Evolutionary conservation across 305 asterid species (phyloP), one percentile per base, ranked within the genome.

Genomic region (Striga hermonthica): DNA sequence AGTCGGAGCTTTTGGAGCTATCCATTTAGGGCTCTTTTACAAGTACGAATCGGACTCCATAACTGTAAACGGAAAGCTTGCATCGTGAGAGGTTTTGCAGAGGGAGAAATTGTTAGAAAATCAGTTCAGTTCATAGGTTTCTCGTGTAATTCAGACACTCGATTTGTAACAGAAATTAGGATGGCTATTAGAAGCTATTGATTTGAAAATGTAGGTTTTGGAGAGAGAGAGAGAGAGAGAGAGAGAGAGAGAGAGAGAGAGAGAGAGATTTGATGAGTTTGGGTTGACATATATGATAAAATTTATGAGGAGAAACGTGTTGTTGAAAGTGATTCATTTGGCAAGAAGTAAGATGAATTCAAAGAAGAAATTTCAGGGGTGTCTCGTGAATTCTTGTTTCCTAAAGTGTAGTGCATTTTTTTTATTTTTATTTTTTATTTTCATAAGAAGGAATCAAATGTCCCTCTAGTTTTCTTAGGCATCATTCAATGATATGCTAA

Each of bases 351-450:
- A 43, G 76, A 76, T 81, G 81, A 76, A 74, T 76, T 69, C 77
- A 67, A 76, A 78, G 80, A 40, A 54, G 73, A 72, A 71, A 77
- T 69, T 74, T 86, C 93, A 90, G 82, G 83, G 79, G 71, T 65
- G 71, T 78, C 96, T 66, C 92, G 96, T 90, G 96, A 88, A 67
- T 82, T 75, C 38, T 81, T 78, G 90, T 81, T 85, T 86, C 31
- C 64, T 67, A 75, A 77, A 72, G 78, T 49, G 9, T 40, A 14
- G 44, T 53, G 6, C 47, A 12, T 6, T 41, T 41, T 41, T 6
- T 41, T 41, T 41, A 2, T 22, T 10, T 41, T 41, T 41, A 3
- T 1, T 41, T 41, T 41, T 10, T 22, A 1, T 22, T 22, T 2
- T 22, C 2, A 1, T 22, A 22, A 5, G 6, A 41, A 41, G 47